Evolutionary conservation across 345 rosid genomes (phyloP), one percentile per base, ranked within the genome.

Genomic region (Cardamine resedifolia): DNA sequence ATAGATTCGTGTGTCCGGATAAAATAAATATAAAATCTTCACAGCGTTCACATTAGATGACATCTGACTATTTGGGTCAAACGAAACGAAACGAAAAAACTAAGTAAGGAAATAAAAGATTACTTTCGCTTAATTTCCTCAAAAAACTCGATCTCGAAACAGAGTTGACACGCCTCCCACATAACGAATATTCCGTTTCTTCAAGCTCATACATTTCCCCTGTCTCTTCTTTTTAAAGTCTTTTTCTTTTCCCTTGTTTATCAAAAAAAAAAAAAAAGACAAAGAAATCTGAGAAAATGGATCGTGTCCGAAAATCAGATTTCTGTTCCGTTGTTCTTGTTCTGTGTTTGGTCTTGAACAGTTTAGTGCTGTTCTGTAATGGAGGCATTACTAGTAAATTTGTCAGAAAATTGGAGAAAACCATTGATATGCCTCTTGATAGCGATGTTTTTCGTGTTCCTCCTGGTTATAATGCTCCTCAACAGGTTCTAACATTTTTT

Each of bases 401-500:
- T 49, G 85, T 83, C 26, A 85, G 98, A 70, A 82, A 78, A 62
- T 44, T 78, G 36, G 92, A 81, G 68, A 76, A 79, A 59, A 65
- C 83, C 41, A 24, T 73, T 34, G 98, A 86, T 65, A 88, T 92
- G 96, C 94, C 96, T 63, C 84, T 89, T 30, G 83, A 88, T 49
- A 85, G 90, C 39, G 97, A 89, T 71, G 90, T 86, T 14, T 91
- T 91, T 44, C 56, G 51, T 11, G 83, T 82, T 59, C 92, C 92
- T 76, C 84, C 79, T 36, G 94, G 96, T 14, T 81, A 84, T 58
- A 91, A 91, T 88, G 97, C 97, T 73, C 97, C 97, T 64, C 94
- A 91, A 55, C 97, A 91, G 92, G 97, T 91, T 0, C 34, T 10
- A 4, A 36, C 7, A 15, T 21, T 61, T 53, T n/a, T n/a, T n/a